phyloP scores from a whole-genome alignment of 2,329 filamentous ascomycete genomes.

The Alternaria rosae region DNA sequence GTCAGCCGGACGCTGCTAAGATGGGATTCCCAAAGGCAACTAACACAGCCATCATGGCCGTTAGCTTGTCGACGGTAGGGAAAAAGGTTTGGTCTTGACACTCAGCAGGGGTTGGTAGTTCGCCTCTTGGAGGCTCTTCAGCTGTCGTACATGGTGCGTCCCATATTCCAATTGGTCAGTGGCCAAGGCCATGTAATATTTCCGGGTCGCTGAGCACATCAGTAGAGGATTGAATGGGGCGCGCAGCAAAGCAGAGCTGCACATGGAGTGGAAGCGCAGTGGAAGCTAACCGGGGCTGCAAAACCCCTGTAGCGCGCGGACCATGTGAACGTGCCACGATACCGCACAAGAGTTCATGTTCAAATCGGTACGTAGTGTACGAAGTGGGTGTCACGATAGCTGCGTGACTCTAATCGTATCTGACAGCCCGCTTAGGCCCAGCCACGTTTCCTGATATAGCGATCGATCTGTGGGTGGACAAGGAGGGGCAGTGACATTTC shows the following conservation, averaged over 20 bases:
- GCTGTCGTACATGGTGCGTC: conserved; percentile 34
- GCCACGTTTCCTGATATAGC: conserved; percentile 39
- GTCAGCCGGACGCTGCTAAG: conserved; percentile 44
- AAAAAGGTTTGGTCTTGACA: conserved; percentile 37
- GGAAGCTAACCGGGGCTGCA: conserved; percentile 12
- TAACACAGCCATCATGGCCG: conserved; percentile 48
- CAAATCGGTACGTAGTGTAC: conserved; percentile 26
- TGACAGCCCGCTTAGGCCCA: conserved; percentile 34
- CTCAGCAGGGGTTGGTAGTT: conserved; percentile 38
- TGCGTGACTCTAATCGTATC: conserved; percentile 34
- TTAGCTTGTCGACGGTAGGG: conserved; percentile 37
- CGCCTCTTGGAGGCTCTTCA: conserved; percentile 43
- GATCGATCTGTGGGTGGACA: conserved; percentile 18
- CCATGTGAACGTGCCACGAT: conserved; percentile 23
- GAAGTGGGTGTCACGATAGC: conserved; percentile 24
- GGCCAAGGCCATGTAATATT: conserved; percentile 26
- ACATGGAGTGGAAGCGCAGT: conserved; percentile 9
- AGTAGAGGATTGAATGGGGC: conserved; percentile 17
- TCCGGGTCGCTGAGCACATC: conserved; percentile 23
- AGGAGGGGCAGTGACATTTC: conserved; percentile 26
- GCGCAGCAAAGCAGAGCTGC: conserved; percentile 11
- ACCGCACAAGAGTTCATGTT: conserved; percentile 18
- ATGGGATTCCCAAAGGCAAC: conserved; percentile 38
- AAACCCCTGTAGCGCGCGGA: conserved; percentile 20
- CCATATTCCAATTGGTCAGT: conserved; percentile 33